Percentiles rank a stretch among this genome's conserved stretches.
Conservation (phyloP, 306 rosid species). For the Mucuna pruriens region DNA sequence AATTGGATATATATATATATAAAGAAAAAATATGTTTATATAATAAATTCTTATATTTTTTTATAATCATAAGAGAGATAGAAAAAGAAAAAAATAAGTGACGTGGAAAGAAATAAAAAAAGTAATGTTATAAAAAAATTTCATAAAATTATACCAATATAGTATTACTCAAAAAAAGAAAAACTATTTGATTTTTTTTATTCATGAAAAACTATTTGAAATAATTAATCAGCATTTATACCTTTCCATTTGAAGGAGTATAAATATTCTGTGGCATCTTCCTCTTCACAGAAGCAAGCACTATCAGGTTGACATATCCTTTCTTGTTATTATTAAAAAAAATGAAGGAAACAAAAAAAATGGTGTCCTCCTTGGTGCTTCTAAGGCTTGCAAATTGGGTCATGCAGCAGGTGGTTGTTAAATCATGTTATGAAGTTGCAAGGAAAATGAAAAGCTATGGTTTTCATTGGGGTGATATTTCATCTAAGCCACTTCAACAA, state of each 20-base stretch:
- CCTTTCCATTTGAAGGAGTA: background rate
- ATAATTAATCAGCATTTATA: too few species aligned
- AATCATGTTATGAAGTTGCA: slow-evolving; percentile 15
- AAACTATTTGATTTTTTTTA: too few species aligned
- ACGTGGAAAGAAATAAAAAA: background rate
- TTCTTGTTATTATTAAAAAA: too few species aligned
- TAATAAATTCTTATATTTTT: background rate
- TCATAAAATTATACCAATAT: background rate
- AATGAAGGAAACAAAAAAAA: background rate
- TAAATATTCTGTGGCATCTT: background rate
- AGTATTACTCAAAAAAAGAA: background rate
- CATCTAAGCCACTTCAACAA: slow-evolving; percentile 16
- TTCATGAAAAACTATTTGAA: too few species aligned
- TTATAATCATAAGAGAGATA: background rate
- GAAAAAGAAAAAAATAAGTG: background rate
- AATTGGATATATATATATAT: background rate
- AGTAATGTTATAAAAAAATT: background rate
- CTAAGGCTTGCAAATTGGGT: slow-evolving; percentile 16
- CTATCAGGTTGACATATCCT: background rate
- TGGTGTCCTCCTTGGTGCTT: background rate
- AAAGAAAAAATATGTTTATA: background rate
- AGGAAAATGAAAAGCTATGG: background rate
- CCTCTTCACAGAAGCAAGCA: background rate
- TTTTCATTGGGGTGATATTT: slow-evolving; percentile 3
- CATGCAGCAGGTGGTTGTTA: slow-evolving; percentile 18